phyloP scores from a whole-genome alignment of 805 yeast species.

The Grigorovia yakushimaensis region DNA sequence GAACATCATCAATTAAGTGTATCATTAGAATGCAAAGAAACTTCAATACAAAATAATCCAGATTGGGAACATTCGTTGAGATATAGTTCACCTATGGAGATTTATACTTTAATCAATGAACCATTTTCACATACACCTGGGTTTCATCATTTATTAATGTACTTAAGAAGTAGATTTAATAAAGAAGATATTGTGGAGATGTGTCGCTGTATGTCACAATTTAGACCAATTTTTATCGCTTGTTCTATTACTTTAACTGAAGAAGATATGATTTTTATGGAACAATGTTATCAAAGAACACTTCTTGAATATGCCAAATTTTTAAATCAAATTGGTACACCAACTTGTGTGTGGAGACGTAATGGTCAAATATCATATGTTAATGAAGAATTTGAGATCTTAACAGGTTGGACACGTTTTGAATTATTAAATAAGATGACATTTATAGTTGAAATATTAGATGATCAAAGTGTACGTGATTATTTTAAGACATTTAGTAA shows the following conservation, averaged over 20 bases:
- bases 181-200: conserved; percentile 63
- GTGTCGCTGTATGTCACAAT: conserved; percentile 82
- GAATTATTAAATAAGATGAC: conserved; percentile 57
- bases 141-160: conserved; percentile 69
- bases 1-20: conserved; percentile 5
- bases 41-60: conserved; percentile 17
- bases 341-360: conserved; percentile 90
- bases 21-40: conserved; percentile 20
- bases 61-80: conserved; percentile 28
- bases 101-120: conserved; percentile 59
- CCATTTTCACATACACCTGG: conserved; percentile 92
- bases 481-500: conserved; percentile 78
- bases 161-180: conserved; percentile 61
- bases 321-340: conserved; percentile 80
- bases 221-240: conserved; percentile 88
- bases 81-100: conserved; percentile 62
- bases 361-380: conserved; percentile 94
- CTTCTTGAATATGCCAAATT: conserved; percentile 80
- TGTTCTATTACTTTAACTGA: conserved; percentile 81
- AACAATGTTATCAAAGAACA: conserved; percentile 91
- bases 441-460: conserved; percentile 73
- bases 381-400: conserved; percentile 83
- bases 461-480: conserved; percentile 76
- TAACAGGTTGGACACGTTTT: conserved; percentile 83
- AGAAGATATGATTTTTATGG: conserved; percentile 89